Conservation (phyloP, 1,284 basidiomycete species). For the Schizophyllum commune region DNA sequence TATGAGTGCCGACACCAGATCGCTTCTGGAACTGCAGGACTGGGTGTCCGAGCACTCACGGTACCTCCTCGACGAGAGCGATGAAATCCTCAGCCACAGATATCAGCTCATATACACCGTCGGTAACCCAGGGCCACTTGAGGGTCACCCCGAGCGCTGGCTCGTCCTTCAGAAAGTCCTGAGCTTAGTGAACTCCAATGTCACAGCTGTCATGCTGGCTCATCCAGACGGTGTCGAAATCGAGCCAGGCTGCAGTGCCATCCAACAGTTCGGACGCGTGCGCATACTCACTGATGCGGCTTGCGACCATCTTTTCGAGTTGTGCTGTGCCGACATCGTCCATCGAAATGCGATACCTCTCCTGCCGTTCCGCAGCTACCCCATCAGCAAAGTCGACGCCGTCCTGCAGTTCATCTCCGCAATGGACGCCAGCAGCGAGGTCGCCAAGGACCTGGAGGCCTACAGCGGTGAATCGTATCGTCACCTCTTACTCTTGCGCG, state of each 20-base stretch:
- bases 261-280: constrained; percentile 31
- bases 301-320: constrained; percentile 16
- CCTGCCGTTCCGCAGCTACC: constrained; percentile 15
- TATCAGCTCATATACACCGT: constrained; percentile 45
- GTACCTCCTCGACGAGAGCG: constrained; percentile 47
- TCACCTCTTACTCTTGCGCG: constrained; percentile 34
- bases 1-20: constrained; percentile 4
- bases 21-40: constrained; percentile 17
- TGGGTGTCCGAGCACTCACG: constrained; percentile 30
- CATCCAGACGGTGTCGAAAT: not conserved
- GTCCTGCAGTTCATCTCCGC: constrained; percentile 18
- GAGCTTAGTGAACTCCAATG: not conserved
- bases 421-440: constrained; percentile 1
- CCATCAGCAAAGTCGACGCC: constrained; percentile 9
- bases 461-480: constrained; percentile 8
- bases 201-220: not conserved
- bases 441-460: constrained; percentile 8
- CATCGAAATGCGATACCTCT: constrained; percentile 14
- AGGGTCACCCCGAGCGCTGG: constrained; percentile 43
- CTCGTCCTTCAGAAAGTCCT: not conserved
- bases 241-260: constrained; percentile 12
- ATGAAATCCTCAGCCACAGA: constrained; percentile 40
- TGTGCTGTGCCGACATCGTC: constrained; percentile 19
- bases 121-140: constrained; percentile 30
- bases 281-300: constrained; percentile 22